Base-by-base conservation (phyloP, 2,329 filamentous ascomycete genomes). In the Geosmithia putterillii region DNA sequence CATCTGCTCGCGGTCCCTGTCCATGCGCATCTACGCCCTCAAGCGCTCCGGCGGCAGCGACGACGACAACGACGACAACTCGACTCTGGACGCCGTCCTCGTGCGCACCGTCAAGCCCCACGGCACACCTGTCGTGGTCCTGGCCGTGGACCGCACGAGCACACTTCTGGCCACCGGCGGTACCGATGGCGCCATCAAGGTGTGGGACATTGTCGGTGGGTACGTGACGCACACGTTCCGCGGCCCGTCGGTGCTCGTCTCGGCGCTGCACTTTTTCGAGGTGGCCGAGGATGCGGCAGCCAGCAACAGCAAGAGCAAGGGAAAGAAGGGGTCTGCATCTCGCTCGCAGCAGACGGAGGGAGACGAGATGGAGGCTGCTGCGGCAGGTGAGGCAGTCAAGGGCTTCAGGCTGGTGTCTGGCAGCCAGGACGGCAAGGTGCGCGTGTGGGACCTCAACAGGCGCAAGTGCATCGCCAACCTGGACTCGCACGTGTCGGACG, bases 141-240 rank as follows among this genome's bases (percentile, higher is more conserved):
- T 90, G 14, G 81, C 86, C 1, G 79, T 92, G 47, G 92, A 98
- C 59, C 74, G 78, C 43, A 95, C 89, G 1, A 84, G 89, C 55
- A 94, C 90, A 2, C 69, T 98, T 12, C 71, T 98, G 38, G 92
- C 89, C 15, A 96, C 90, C 15, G 92, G 94, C 48, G 86, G 86
- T 41, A 89, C 92, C 3, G 92, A 98, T 57, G 92, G 92, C 20
- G 78, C 84, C 1, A 86, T 96, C 54, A 98, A 98, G 62, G 82
- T 98, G 42, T 98, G 90, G 90, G 92, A 98, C 63, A 87, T 98
- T 46, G 71, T 74, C 41, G 86, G 82, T 38, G 92, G 92, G 19
- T 96, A 85, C 61, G 80, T 88, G 25, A 98, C 94, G 22, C 92
- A 98, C 62, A 95, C 87, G 1, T 94, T 98, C 62, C 84, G 90